Evolutionary conservation across 805 yeast species (phyloP).

Genomic region (Candida coleopterorum): DNA sequence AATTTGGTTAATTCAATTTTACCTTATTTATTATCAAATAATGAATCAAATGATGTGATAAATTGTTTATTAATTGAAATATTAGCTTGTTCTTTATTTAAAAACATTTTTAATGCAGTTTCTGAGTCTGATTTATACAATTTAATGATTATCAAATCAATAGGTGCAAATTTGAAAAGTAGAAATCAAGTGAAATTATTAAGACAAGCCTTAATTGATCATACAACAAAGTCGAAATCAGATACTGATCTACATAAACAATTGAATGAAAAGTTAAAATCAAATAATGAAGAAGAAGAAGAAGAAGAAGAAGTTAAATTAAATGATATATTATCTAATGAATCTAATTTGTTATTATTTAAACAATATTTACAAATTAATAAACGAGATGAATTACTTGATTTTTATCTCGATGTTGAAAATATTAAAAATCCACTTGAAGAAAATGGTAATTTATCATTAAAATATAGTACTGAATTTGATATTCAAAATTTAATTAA

Average conservation of each 20-base stretch:
- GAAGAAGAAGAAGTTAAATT: constrained; percentile 42
- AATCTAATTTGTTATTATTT: constrained; percentile 34
- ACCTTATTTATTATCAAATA: constrained; percentile 44
- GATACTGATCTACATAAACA: no score
- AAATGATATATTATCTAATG: constrained; percentile 44
- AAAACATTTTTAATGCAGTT: constrained; percentile 52
- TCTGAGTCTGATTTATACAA: constrained; percentile 79
- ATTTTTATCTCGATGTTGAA: constrained; percentile 66
- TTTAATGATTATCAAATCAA: constrained; percentile 50
- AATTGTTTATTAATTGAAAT: constrained; percentile 56
- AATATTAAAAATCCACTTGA: constrained; percentile 70
- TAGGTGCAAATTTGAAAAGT: constrained; percentile 66
- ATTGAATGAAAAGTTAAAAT: no score
- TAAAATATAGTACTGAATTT: constrained; percentile 43
- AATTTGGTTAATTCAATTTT: constrained; percentile 37
- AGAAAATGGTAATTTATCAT: constrained; percentile 33
- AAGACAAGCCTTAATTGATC: constrained; percentile 64
- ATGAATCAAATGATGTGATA: constrained; percentile 46
- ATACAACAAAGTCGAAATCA: constrained; percentile 31
- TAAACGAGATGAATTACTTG: constrained; percentile 32
- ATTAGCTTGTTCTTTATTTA: constrained; percentile 42
- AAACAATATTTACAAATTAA: constrained; percentile 16
- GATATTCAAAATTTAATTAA: constrained; percentile 50
- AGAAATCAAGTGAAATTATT: constrained; percentile 69
- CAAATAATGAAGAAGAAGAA: background rate